Evolutionary conservation across 163 green algal species (phyloP).

Genomic region (Trebouxiophyceae sp.): DNA sequence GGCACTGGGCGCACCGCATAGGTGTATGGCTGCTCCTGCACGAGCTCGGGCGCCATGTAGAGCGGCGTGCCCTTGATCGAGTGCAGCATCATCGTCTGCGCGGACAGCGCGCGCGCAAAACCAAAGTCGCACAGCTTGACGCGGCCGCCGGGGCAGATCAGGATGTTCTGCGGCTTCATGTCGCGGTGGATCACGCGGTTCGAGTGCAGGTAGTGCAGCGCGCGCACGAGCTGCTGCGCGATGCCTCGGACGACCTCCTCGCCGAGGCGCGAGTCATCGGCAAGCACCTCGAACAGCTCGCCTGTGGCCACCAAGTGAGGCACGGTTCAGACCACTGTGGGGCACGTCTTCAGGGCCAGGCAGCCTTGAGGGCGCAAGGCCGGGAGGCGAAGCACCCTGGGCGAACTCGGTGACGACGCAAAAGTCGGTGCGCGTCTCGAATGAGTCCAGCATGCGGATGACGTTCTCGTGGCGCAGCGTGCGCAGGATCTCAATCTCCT

Average conservation of each 20-base stretch:
- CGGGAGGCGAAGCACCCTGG: slow-evolving; percentile 44
- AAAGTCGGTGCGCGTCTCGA: slow-evolving; percentile 97
- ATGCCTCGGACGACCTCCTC: slow-evolving; percentile 84
- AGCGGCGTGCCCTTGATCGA: slow-evolving; percentile 97
- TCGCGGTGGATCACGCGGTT: slow-evolving; percentile 97
- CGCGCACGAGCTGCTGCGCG: slow-evolving; percentile 83
- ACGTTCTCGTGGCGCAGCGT: slow-evolving; percentile 93
- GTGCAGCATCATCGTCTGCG: slow-evolving; percentile 90
- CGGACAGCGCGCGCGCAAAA: slow-evolving; percentile 93
- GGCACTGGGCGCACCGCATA: slow-evolving; percentile 51
- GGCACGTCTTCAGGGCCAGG: too few species aligned
- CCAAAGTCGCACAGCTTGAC: slow-evolving; percentile 99
- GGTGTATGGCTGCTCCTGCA: slow-evolving; percentile 96
- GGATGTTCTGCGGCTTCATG: slow-evolving; percentile 98
- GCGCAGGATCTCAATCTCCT: slow-evolving; percentile 98
- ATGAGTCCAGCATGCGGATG: slow-evolving; percentile 97
- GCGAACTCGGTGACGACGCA: slow-evolving; percentile 94
- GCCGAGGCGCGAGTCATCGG: slow-evolving; percentile 85
- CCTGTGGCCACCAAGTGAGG: too few species aligned
- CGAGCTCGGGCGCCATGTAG: slow-evolving; percentile 99
- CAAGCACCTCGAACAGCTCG: slow-evolving; percentile 98
- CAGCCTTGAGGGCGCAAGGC: background rate
- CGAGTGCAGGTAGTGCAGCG: slow-evolving; percentile 93
- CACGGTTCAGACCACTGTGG: too few species aligned
- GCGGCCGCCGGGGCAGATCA: slow-evolving; percentile 71